Conservation (phyloP, 129 eudicot species). For the Centella asiatica region DNA sequence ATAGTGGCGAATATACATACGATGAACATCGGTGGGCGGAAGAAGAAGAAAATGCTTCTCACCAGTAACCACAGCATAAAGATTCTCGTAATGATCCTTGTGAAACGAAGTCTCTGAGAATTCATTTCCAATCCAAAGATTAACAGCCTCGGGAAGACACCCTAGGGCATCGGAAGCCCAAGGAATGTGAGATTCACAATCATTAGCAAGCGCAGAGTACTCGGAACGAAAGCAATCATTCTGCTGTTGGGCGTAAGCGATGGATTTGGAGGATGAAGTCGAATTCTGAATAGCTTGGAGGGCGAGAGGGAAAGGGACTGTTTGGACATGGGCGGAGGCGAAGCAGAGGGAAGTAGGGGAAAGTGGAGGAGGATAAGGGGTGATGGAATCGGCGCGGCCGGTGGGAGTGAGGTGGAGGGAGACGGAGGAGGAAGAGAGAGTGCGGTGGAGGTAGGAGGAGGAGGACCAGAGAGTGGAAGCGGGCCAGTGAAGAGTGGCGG, state of each 20-base stretch:
- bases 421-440: constrained; percentile 49
- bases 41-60: constrained; percentile 81
- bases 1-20: constrained; percentile 70
- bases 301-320: constrained; percentile 44
- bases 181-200: constrained; percentile 43
- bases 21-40: constrained; percentile 91
- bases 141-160: constrained; percentile 74
- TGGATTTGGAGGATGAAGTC: not conserved
- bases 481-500: constrained; percentile 69
- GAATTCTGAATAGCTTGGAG: constrained; percentile 25
- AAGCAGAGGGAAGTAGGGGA: constrained; percentile 51
- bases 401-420: constrained; percentile 91
- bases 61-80: constrained; percentile 79
- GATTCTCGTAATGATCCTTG: constrained; percentile 90
- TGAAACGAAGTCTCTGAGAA: constrained; percentile 74
- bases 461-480: constrained; percentile 73
- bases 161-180: constrained; percentile 91
- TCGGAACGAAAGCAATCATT: constrained; percentile 81
- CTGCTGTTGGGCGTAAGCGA: constrained; percentile 84
- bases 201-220: constrained; percentile 45
- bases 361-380: constrained; percentile 48
- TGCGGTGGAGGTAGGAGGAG: constrained; percentile 34
- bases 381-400: constrained; percentile 74
- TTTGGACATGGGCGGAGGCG: constrained; percentile 58
- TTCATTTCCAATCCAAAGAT: constrained; percentile 79